Conservation (phyloP, 2,329 filamentous ascomycete genomes). For the Colletotrichum sp. region DNA sequence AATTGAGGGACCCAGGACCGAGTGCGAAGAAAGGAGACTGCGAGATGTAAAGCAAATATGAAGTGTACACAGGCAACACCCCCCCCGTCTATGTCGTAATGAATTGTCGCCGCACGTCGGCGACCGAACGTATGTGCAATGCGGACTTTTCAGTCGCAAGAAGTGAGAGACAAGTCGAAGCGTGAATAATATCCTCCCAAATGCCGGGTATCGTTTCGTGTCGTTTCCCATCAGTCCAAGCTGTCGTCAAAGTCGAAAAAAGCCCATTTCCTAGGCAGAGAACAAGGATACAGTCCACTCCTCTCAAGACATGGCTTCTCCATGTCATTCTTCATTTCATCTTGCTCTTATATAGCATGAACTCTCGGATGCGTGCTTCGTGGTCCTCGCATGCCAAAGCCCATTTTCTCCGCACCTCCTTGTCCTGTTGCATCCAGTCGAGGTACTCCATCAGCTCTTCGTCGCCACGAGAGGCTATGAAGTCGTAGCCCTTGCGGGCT, state of each 20-base stretch:
- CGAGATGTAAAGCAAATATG: constrained; percentile 8
- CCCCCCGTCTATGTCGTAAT: background rate
- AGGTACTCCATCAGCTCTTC: constrained; percentile 63
- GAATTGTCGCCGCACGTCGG: background rate
- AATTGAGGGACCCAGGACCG: background rate
- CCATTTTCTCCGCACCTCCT: constrained; percentile 67
- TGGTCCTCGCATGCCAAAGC: constrained; percentile 64
- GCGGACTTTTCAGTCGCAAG: background rate
- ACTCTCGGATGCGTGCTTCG: constrained; percentile 62
- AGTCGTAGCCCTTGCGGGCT: constrained; percentile 47
- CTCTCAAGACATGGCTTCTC: background rate
- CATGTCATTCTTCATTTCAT: constrained; percentile 38
- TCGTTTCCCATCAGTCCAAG: constrained; percentile 16
- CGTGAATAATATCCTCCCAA: constrained; percentile 12
- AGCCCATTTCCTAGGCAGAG: background rate
- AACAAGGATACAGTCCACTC: background rate
- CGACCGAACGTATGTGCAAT: constrained; percentile 9
- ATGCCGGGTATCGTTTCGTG: constrained; percentile 19
- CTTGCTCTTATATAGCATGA: constrained; percentile 53
- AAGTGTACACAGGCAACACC: background rate
- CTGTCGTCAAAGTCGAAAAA: constrained; percentile 13
- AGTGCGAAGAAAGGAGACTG: background rate
- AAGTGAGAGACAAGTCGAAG: constrained; percentile 11
- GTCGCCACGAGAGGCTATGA: constrained; percentile 48
- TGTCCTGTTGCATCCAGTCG: constrained; percentile 67